phyloP scores from a whole-genome alignment of 2,329 filamentous ascomycete species.

The Ilyonectria robusta region DNA sequence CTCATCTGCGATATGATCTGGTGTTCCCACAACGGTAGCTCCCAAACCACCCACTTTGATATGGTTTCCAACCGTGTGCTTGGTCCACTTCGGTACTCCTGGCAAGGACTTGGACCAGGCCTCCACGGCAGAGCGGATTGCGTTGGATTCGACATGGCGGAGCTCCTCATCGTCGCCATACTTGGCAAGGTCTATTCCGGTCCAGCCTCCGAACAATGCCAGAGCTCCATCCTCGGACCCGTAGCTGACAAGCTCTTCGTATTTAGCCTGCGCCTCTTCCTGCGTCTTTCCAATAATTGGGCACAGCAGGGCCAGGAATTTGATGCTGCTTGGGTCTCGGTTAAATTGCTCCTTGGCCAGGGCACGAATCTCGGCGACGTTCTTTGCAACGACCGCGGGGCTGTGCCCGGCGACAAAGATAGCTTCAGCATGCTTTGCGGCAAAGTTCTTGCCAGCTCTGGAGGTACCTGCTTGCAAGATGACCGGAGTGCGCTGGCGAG shows the following conservation, averaged over 20 bases:
- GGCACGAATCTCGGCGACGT: constrained; percentile 69
- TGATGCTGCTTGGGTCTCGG: constrained; percentile 69
- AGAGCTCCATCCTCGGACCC: constrained; percentile 74
- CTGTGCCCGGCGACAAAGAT: constrained; percentile 74
- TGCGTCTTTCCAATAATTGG: constrained; percentile 73
- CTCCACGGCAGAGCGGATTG: constrained; percentile 67
- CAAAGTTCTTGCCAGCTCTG: constrained; percentile 71
- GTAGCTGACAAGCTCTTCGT: constrained; percentile 67
- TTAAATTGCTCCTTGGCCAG: constrained; percentile 63
- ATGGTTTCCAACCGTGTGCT: constrained; percentile 50
- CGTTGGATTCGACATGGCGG: constrained; percentile 72
- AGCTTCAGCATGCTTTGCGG: constrained; percentile 74
- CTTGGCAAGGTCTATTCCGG: constrained; percentile 72
- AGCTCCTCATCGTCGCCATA: constrained; percentile 76
- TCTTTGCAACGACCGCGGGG: constrained; percentile 67
- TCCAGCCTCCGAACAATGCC: constrained; percentile 77
- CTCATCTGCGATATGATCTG: constrained; percentile 50
- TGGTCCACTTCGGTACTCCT: constrained; percentile 45
- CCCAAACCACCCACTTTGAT: constrained; percentile 52
- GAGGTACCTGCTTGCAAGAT: constrained; percentile 76
- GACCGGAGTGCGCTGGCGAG: constrained; percentile 74
- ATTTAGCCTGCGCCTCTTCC: constrained; percentile 67
- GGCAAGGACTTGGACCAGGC: constrained; percentile 59
- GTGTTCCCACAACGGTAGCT: constrained; percentile 49
- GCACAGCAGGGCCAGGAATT: constrained; percentile 72